Conservation (phyloP, 2,329 filamentous ascomycete species). For the Aspergillus pseudotamarii region DNA sequence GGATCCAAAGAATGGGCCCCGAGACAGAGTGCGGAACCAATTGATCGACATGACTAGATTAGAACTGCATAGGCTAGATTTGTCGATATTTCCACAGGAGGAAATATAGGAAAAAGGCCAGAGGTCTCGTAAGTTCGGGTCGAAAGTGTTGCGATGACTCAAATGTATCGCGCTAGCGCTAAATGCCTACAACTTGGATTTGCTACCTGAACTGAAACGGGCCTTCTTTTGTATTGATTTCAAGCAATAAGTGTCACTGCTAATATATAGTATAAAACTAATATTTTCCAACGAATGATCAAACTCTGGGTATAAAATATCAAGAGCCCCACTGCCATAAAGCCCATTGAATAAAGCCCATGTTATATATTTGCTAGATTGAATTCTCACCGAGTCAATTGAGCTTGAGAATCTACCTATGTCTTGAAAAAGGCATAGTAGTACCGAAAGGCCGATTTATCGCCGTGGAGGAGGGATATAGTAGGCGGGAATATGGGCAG, state of each 20-base stretch:
- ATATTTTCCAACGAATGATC: neutral
- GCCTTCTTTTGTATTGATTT: neutral
- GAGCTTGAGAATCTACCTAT: neutral
- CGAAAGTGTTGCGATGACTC: neutral
- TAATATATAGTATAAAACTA: neutral
- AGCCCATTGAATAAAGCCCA: neutral
- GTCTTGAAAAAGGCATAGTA: neutral
- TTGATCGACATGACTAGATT: neutral
- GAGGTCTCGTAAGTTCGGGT: neutral
- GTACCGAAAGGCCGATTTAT: neutral
- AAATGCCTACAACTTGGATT: neutral
- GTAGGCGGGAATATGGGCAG: neutral
- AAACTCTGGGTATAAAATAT: neutral
- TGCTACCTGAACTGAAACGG: neutral
- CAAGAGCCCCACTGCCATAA: neutral
- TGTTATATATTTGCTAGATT: neutral
- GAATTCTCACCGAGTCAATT: neutral
- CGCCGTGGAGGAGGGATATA: neutral
- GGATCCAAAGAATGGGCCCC: slow-evolving; percentile 11
- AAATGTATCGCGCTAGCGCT: neutral
- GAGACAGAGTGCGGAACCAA: neutral
- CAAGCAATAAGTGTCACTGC: neutral
- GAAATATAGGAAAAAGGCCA: neutral
- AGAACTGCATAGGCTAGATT: neutral
- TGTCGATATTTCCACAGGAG: neutral